Conservation (phyloP, 257 asterid species). For the Solanum rostratum region DNA sequence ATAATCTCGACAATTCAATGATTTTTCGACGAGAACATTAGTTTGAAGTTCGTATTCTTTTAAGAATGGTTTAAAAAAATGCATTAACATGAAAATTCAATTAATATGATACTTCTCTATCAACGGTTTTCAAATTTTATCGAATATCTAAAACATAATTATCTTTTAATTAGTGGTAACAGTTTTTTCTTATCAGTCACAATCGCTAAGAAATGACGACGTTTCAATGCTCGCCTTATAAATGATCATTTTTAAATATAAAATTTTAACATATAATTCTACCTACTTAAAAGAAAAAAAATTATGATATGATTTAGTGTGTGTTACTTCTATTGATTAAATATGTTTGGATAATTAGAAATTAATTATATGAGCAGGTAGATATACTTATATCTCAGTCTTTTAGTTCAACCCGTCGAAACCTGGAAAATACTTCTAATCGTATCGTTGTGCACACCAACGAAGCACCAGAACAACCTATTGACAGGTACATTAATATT, state of each 20-base stretch:
- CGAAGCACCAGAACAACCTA: neutral
- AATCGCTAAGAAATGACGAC: no score
- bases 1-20: neutral
- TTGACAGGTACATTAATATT: neutral
- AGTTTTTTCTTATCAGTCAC: no score
- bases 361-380: constrained; percentile 26
- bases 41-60: neutral
- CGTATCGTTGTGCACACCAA: neutral
- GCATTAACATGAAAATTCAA: neutral
- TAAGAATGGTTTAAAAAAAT: neutral
- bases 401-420: constrained; percentile 29
- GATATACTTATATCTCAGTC: constrained; percentile 57
- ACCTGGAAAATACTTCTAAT: constrained; percentile 15
- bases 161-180: no score
- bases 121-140: no score
- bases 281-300: no score
- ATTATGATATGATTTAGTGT: no score
- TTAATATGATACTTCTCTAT: no score
- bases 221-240: neutral
- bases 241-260: neutral
- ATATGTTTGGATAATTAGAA: neutral
- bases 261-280: neutral
- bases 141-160: no score
- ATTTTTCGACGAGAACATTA: neutral
- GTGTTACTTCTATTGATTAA: no score